These are phyloP conservation scores for Kazachstania psychrophila DNA, from an alignment of 805 yeast genomes.

Conservation along the genomic window DNA sequence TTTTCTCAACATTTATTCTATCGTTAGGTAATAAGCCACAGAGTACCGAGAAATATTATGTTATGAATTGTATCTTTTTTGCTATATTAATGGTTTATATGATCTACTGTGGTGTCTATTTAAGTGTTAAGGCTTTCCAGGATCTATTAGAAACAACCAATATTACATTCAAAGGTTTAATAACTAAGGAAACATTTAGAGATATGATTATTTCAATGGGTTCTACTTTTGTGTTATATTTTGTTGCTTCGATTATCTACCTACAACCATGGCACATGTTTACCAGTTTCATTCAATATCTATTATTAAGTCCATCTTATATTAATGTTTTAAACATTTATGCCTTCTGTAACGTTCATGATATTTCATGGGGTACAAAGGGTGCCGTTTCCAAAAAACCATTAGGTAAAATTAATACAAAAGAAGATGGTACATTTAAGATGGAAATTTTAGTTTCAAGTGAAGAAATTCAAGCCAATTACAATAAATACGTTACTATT, in stretches of 20 bases:
- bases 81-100: constrained; percentile 84
- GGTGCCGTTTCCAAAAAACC: constrained; percentile 59
- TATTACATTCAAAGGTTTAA: constrained; percentile 37
- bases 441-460: constrained; percentile 67
- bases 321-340: constrained; percentile 86
- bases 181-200: constrained; percentile 65
- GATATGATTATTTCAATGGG: constrained; percentile 79
- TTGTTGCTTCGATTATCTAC: constrained; percentile 68
- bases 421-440: constrained; percentile 55
- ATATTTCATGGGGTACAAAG: constrained; percentile 95
- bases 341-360: constrained; percentile 94
- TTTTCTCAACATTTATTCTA: constrained; percentile 77
- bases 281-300: constrained; percentile 77
- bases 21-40: constrained; percentile 92
- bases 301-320: constrained; percentile 79
- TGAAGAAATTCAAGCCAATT: constrained; percentile 67
- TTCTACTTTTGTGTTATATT: constrained; percentile 75
- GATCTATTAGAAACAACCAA: constrained; percentile 31
- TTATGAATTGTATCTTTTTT: constrained; percentile 66
- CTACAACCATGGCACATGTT: constrained; percentile 91
- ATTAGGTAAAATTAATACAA: constrained; percentile 77
- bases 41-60: constrained; percentile 75
- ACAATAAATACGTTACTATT: constrained; percentile 53
- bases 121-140: constrained; percentile 66
- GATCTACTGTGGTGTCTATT: constrained; percentile 76